Percentiles rank a stretch among this genome's conserved stretches.
Conservation (phyloP, 768 basidiomycete species). For the Lentinula aciculospora region DNA sequence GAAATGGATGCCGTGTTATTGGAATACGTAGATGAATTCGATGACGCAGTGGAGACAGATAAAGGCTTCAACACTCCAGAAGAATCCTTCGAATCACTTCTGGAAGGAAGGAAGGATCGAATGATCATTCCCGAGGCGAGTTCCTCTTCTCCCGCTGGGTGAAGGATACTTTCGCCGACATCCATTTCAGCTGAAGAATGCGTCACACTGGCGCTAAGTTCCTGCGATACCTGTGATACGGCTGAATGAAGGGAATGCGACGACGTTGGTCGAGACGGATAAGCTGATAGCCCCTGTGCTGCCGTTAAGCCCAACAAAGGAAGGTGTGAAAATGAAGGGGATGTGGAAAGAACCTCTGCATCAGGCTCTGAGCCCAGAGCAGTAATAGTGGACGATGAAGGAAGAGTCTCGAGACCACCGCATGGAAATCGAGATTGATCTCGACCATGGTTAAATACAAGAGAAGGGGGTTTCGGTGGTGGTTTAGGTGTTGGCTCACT, state of each 20-base stretch:
- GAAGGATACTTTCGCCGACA: conserved; percentile 6
- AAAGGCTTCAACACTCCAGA: not conserved
- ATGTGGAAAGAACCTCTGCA: conserved; percentile 9
- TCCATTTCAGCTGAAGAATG: conserved; percentile 6
- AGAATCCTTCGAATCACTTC: not conserved
- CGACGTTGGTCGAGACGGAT: conserved; percentile 14
- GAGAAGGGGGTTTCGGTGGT: conserved; percentile 12
- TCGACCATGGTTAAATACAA: conserved; percentile 8
- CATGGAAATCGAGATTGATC: not conserved
- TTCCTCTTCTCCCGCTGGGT: conserved; percentile 5
- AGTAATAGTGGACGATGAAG: not conserved
- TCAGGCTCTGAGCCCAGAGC: conserved; percentile 13
- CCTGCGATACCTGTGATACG: conserved; percentile 1
- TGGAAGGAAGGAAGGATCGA: conserved; percentile 8
- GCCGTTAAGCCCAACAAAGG: not conserved
- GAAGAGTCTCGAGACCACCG: not conserved
- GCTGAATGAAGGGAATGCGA: conserved; percentile 7
- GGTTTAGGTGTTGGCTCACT: conserved; percentile 15
- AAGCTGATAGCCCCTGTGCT: not conserved
- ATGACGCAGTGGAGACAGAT: conserved; percentile 2
- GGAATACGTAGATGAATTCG: not conserved
- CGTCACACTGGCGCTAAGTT: conserved; percentile 6
- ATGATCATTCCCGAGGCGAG: conserved; percentile 12
- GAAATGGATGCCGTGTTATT: conserved; percentile 11
- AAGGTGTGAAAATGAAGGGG: conserved; percentile 9